Conservation (phyloP, 2,329 filamentous ascomycete genomes). For the Talaromyces sp. region DNA sequence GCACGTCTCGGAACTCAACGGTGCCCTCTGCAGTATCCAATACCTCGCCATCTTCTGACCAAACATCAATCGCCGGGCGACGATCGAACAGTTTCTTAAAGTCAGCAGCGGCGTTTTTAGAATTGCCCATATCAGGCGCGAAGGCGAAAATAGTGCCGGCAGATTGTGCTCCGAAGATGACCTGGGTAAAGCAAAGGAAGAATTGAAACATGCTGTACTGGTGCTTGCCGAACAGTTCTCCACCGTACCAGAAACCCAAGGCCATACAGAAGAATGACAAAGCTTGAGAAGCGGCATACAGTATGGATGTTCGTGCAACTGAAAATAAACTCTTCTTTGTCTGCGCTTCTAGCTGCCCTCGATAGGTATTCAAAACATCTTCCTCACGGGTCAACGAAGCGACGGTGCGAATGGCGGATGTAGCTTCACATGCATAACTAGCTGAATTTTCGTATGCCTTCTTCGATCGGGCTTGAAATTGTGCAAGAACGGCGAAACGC, state of each 20-base stretch:
- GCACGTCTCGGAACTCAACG: conserved; percentile 86
- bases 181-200: conserved; percentile 82
- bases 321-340: conserved; percentile 66
- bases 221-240: conserved; percentile 64
- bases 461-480: conserved; percentile 76
- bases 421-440: conserved; percentile 86
- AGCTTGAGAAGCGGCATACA: conserved; percentile 83
- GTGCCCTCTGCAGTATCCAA: conserved; percentile 65
- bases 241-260: conserved; percentile 90
- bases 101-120: conserved; percentile 74
- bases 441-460: conserved; percentile 75
- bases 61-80: conserved; percentile 75
- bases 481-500: conserved; percentile 77
- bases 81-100: conserved; percentile 80
- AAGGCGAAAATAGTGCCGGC: conserved; percentile 87
- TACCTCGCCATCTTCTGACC: conserved; percentile 65
- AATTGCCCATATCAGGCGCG: conserved; percentile 89
- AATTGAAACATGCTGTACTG: conserved; percentile 82
- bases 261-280: conserved; percentile 79
- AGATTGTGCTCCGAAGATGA: conserved; percentile 89
- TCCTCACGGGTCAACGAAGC: conserved; percentile 82
- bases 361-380: conserved; percentile 73
- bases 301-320: conserved; percentile 67
- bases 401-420: conserved; percentile 88
- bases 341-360: conserved; percentile 61